phyloP scores from a whole-genome alignment of 805 yeast genomes.

The Candida tibetensis region DNA sequence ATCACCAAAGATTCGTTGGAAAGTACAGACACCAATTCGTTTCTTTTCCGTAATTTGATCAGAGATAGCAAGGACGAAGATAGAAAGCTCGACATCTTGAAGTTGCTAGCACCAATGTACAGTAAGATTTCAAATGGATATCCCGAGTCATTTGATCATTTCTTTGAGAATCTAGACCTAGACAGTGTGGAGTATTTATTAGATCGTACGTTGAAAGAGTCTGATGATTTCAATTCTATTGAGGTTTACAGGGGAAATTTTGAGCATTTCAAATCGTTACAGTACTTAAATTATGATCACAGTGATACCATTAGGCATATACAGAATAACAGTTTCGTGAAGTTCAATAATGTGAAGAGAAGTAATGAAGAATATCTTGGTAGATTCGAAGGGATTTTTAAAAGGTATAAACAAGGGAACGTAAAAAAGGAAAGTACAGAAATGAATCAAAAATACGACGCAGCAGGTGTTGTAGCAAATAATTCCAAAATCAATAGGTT shows the following conservation, averaged over 20 bases:
- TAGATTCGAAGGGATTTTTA: constrained; percentile 17
- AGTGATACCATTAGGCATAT: constrained; percentile 25
- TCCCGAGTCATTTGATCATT: constrained; percentile 14
- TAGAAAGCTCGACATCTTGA: constrained; percentile 17
- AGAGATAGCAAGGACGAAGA: constrained; percentile 15
- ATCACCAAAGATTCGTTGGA: constrained; percentile 1
- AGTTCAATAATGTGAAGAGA: constrained; percentile 12
- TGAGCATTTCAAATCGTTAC: constrained; percentile 27
- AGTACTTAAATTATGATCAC: constrained; percentile 30
- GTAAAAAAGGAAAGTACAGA: neutral
- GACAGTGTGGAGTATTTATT: constrained; percentile 10
- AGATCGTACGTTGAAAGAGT: constrained; percentile 7
- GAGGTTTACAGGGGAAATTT: constrained; percentile 23
- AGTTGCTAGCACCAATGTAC: constrained; percentile 12
- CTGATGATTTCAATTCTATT: constrained; percentile 22
- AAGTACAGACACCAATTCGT: constrained; percentile 1
- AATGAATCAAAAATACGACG: neutral
- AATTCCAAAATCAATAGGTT: neutral
- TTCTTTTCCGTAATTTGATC: constrained; percentile 19
- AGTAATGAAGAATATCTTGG: constrained; percentile 21
- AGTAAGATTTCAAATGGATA: constrained; percentile 5
- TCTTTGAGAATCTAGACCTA: constrained; percentile 13
- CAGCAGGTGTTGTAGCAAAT: too few species aligned
- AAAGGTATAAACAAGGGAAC: constrained; percentile 8
- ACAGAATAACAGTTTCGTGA: constrained; percentile 13